Evolutionary conservation across 164 flowering plant species (phyloP).

Genomic region (Magnolia officinalis): DNA sequence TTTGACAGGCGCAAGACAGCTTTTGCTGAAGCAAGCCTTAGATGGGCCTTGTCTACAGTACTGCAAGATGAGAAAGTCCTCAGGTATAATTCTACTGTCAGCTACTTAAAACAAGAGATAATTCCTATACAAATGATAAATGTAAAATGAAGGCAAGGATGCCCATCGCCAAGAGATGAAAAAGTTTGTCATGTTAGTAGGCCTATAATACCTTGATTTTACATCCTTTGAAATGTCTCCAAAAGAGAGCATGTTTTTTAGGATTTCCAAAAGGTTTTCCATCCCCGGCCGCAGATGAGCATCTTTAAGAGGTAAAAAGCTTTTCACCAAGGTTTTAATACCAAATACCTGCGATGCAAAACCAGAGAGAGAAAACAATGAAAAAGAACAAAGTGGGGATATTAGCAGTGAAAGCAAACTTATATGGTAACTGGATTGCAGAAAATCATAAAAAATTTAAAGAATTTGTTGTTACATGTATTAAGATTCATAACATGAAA

Average conservation of each 20-base stretch:
- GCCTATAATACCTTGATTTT: constrained; percentile 58
- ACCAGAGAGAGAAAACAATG: neutral
- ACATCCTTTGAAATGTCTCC: constrained; percentile 77
- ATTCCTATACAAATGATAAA: neutral
- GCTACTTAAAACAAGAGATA: neutral
- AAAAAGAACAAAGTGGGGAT: neutral
- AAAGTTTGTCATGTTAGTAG: neutral
- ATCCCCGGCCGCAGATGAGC: constrained; percentile 80
- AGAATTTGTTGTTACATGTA: constrained; percentile 1
- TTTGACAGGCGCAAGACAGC: constrained; percentile 78
- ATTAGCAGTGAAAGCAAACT: neutral
- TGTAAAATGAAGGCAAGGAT: neutral
- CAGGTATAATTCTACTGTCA: neutral
- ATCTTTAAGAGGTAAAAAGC: constrained; percentile 92
- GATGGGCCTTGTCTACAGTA: constrained; percentile 78
- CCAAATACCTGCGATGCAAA: constrained; percentile 62
- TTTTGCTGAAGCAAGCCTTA: constrained; percentile 88
- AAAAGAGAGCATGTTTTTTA: constrained; percentile 56
- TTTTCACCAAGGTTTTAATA: constrained; percentile 80
- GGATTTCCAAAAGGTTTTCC: constrained; percentile 54
- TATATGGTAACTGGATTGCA: neutral
- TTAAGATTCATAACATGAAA: constrained; percentile 1
- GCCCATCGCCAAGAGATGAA: neutral
- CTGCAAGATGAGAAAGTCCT: constrained; percentile 42
- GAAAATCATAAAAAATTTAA: neutral